phyloP scores from a whole-genome alignment of 371 early-diverging fungal species.

The Mortierella sp. region DNA sequence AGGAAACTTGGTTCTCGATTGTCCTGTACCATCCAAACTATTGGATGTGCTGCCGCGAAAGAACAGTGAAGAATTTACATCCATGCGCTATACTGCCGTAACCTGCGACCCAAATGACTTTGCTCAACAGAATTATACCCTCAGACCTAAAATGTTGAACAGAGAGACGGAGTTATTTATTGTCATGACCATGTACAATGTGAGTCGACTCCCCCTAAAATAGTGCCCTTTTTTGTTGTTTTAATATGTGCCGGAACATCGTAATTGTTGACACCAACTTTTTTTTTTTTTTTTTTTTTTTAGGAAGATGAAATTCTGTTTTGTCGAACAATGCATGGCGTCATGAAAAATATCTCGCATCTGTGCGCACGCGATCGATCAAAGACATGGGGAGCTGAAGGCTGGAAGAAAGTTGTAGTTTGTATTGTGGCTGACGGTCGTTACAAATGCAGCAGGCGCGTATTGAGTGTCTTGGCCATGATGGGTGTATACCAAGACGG shows the following conservation, averaged over 20 bases:
- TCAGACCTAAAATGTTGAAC: constrained; percentile 81
- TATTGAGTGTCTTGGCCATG: constrained; percentile 84
- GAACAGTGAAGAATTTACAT: constrained; percentile 74
- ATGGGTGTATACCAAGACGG: constrained; percentile 95
- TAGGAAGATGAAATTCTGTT: constrained; percentile 90
- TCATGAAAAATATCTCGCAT: constrained; percentile 91
- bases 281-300: constrained; percentile 16
- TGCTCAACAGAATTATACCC: constrained; percentile 76
- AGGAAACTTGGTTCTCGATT: constrained; percentile 81
- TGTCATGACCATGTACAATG: constrained; percentile 94
- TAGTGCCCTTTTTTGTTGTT: neutral
- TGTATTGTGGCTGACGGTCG: constrained; percentile 90
- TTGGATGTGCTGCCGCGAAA: constrained; percentile 66
- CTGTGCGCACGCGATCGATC: constrained; percentile 85
- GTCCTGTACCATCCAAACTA: constrained; percentile 76
- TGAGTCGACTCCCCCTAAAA: constrained; percentile 35
- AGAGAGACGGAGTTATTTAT: constrained; percentile 86
- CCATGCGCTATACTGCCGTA: constrained; percentile 83
- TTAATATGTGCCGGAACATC: neutral
- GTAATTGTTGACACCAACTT: neutral
- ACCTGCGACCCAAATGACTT: constrained; percentile 88
- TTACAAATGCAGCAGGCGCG: constrained; percentile 79
- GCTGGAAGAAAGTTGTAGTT: constrained; percentile 93
- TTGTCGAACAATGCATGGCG: constrained; percentile 85
- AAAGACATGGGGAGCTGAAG: constrained; percentile 85